Conservation (phyloP, 805 yeast genomes). For the Saturnispora dispora region DNA sequence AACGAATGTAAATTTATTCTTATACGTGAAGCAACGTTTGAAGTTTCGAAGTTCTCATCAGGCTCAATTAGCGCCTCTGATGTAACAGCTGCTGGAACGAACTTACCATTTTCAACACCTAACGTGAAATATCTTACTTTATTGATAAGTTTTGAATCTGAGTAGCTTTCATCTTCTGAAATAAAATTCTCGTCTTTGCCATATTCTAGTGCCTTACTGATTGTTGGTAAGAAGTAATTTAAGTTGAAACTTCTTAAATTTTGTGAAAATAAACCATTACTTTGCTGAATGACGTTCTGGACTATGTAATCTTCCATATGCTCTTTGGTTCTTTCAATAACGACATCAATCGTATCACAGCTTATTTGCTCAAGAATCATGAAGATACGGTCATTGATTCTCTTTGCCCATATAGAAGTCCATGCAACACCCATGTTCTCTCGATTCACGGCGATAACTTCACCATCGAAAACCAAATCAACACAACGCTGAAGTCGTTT, state of each 20-base stretch:
- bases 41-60: constrained; percentile 16
- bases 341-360: constrained; percentile 54
- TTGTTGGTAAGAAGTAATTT: constrained; percentile 17
- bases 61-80: constrained; percentile 48
- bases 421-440: constrained; percentile 61
- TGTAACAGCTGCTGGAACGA: constrained; percentile 67
- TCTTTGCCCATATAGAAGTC: constrained; percentile 89
- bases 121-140: constrained; percentile 56
- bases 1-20: constrained; percentile 64
- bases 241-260: constrained; percentile 12
- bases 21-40: constrained; percentile 23
- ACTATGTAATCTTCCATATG: constrained; percentile 10
- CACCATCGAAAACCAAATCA: constrained; percentile 68
- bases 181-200: neutral
- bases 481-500: constrained; percentile 38
- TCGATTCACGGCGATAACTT: constrained; percentile 69
- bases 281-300: constrained; percentile 7
- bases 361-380: constrained; percentile 85
- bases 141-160: constrained; percentile 40
- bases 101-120: constrained; percentile 28
- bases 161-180: constrained; percentile 9
- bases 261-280: constrained; percentile 16
- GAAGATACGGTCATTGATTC: constrained; percentile 58
- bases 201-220: constrained; percentile 14
- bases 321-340: constrained; percentile 32